Percentiles rank a stretch among this genome's conserved stretches.
phyloP scores from a whole-genome alignment of 768 basidiomycete genomes.

The Lepiota venenata region DNA sequence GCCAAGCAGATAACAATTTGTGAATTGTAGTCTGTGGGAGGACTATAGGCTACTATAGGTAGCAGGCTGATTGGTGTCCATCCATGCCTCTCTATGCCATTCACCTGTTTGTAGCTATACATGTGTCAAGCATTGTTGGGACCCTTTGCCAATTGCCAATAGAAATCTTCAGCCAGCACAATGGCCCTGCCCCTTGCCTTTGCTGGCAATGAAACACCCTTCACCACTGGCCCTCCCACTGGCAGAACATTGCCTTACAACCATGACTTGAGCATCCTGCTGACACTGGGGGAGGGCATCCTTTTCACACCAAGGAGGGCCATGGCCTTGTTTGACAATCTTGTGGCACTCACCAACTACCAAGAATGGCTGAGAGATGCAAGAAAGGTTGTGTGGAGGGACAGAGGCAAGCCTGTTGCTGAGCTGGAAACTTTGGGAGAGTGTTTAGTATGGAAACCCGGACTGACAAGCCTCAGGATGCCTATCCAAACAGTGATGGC shows the following conservation, averaged over 20 bases:
- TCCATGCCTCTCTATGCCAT: too few species aligned
- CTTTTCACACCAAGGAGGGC: slow-evolving; percentile 52
- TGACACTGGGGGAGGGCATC: slow-evolving; percentile 27
- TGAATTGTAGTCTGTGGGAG: too few species aligned
- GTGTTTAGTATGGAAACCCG: too few species aligned
- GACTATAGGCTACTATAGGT: too few species aligned
- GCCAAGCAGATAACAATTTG: too few species aligned
- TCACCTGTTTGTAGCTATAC: too few species aligned
- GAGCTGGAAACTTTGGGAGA: slow-evolving; percentile 61
- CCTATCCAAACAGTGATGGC: too few species aligned
- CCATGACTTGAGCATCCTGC: slow-evolving; percentile 11
- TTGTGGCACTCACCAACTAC: slow-evolving; percentile 82
- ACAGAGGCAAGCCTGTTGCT: slow-evolving; percentile 73
- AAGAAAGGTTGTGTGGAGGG: slow-evolving; percentile 79
- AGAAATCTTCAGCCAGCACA: background rate
- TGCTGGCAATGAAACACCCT: slow-evolving; percentile 1
- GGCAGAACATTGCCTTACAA: background rate
- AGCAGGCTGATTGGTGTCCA: too few species aligned
- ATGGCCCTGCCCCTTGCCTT: slow-evolving; percentile 2
- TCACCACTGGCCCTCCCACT: background rate
- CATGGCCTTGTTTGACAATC: slow-evolving; percentile 78
- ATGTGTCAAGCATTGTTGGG: too few species aligned
- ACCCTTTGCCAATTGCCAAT: too few species aligned
- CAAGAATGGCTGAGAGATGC: slow-evolving; percentile 72
- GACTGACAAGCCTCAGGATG: too few species aligned